Conservation (phyloP, 257 asterid genomes). For the Echium plantagineum region DNA sequence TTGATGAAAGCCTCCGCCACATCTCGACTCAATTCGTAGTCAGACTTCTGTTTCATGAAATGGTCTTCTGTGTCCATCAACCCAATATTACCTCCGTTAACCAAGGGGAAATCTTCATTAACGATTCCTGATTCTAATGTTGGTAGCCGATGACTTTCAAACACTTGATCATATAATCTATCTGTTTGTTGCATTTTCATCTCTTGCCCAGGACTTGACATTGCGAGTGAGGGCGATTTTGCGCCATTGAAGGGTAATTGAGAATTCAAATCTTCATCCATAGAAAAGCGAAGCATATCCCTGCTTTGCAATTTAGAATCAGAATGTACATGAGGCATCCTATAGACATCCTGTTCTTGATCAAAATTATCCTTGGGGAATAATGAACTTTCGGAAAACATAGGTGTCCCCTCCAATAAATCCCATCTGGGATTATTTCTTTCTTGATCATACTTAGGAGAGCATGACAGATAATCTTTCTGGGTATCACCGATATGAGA, state of each 20-base stretch:
- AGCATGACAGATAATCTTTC: constrained; percentile 22
- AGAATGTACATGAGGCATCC: constrained; percentile 10
- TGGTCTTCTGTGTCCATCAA: constrained; percentile 18
- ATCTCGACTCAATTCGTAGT: too few relatives aligned
- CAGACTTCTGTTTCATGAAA: constrained; percentile 5
- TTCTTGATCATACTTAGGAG: constrained; percentile 23
- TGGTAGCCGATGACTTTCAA: constrained; percentile 18
- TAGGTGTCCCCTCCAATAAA: constrained; percentile 13
- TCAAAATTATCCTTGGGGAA: constrained; percentile 19
- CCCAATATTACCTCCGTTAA: constrained; percentile 13
- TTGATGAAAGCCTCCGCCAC: too few relatives aligned
- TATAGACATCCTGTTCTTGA: constrained; percentile 18
- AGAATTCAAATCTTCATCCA: constrained; percentile 21
- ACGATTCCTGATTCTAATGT: constrained; percentile 13
- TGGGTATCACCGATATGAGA: constrained; percentile 19
- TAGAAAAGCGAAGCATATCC: constrained; percentile 15
- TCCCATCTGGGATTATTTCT: constrained; percentile 16
- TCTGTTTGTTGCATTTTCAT: constrained; percentile 18
- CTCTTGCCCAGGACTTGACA: constrained; percentile 25
- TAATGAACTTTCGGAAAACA: constrained; percentile 22
- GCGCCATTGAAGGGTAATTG: constrained; percentile 15
- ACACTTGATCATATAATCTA: constrained; percentile 17
- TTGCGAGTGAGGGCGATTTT: constrained; percentile 26
- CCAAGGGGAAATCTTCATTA: constrained; percentile 18
- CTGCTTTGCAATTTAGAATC: constrained; percentile 22